Evolutionary conservation across 108 stramenopile species (phyloP), one percentile per base, ranked within the genome.

Genomic region (Seminavis robusta): DNA sequence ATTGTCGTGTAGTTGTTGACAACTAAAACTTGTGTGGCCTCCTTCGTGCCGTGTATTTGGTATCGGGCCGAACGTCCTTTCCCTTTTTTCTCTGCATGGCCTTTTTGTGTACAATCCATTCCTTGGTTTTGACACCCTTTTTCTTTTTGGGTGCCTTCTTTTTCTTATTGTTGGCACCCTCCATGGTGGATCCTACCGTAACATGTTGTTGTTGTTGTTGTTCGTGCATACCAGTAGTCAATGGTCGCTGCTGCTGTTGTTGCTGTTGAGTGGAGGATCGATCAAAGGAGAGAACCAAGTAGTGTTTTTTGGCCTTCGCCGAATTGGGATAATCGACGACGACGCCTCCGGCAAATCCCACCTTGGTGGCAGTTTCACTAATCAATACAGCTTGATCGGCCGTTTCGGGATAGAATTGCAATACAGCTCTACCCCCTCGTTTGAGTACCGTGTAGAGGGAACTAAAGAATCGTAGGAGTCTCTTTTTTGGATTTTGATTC

Each of bases 251-350:
- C 8, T 73, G 88, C 57, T 52, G 52, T 28, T 82, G 69, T 38
- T 57, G 48, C 26, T 39, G 49, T 10, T 57, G 52, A 53, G 61
- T 69, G 60, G 80, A 75, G 19, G 72, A 60, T 23, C 92, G 82
- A 52, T 98, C 98, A 55, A 96, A 97, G 42, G 80, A 80, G 30
- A 99, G 80, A 25, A 97, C 97, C 26, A 99, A 73, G 68, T 98
- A 99, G 71, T 98, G 95, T 60, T 99, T 99, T 80, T 98, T 98
- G 10, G 99, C 99, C 67, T 98, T 98, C 44, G 98, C 80, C 17
- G 96, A 97, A 69, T 98, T 98, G 32, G 99, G 99, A 76, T 97
- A 99, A 67, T 99, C 99, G 1, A 99, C 96, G 6, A 99, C 99
- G 37, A 99, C 77, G 27, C 99, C 99, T 7, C 99, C 99, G 6